Conservation (phyloP, 345 rosid genomes). For the Limnanthes douglasii region DNA sequence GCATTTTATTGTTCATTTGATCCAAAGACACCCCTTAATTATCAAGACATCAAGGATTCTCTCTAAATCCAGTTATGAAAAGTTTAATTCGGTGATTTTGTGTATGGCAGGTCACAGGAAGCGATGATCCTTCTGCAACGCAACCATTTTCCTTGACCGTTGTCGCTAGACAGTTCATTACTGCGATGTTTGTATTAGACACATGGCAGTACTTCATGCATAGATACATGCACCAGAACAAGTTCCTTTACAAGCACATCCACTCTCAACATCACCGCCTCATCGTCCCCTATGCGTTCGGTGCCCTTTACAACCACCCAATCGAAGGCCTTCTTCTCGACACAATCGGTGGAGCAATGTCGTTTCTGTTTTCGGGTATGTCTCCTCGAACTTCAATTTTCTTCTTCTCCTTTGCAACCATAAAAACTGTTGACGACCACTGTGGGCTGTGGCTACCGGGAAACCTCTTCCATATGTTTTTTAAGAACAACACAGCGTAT, state of each 20-base stretch:
- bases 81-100: too few species aligned
- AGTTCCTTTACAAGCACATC: conserved; percentile 63
- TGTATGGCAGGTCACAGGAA: conserved; percentile 49
- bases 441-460: conserved; percentile 83
- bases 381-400: conserved; percentile 64
- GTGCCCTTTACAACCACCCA: conserved; percentile 76
- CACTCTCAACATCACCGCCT: conserved; percentile 83
- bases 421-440: conserved; percentile 80
- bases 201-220: conserved; percentile 89
- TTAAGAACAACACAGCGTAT: conserved; percentile 70
- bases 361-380: conserved; percentile 78
- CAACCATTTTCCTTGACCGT: conserved; percentile 31
- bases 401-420: conserved; percentile 84
- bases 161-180: conserved; percentile 46
- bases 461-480: conserved; percentile 52
- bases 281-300: conserved; percentile 73
- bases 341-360: conserved; percentile 68
- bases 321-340: conserved; percentile 67
- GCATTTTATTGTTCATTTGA: too few species aligned
- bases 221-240: conserved; percentile 73
- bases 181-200: conserved; percentile 60
- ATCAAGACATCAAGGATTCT: too few species aligned
- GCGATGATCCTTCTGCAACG: conserved; percentile 18
- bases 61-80: too few species aligned
- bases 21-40: too few species aligned